Evolutionary conservation across 2,329 filamentous ascomycete species (phyloP).

Genomic region (Fusarium keratoplasticum): DNA sequence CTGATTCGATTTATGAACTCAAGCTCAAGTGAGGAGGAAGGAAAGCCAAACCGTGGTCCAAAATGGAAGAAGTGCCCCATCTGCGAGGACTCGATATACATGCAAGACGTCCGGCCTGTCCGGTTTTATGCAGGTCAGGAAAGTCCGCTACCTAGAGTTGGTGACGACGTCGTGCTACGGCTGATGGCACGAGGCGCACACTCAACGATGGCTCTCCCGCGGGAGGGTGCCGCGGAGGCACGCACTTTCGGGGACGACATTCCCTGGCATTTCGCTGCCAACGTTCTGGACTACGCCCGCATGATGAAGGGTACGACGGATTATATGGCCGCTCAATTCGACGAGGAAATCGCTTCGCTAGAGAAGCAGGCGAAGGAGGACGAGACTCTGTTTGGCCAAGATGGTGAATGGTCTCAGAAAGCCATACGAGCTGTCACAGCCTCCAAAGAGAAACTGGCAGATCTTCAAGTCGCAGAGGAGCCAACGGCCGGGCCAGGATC

Average conservation of each 20-base stretch:
- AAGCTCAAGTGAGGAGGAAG: slow-evolving; percentile 76
- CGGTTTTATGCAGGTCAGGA: slow-evolving; percentile 94
- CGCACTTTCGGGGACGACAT: slow-evolving; percentile 79
- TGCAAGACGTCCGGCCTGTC: slow-evolving; percentile 89
- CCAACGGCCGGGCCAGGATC: slow-evolving; percentile 27
- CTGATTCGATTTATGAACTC: slow-evolving; percentile 96
- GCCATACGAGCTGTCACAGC: slow-evolving; percentile 80
- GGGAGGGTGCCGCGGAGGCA: slow-evolving; percentile 79
- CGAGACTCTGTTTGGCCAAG: slow-evolving; percentile 89
- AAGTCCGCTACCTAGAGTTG: slow-evolving; percentile 80
- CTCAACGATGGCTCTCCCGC: slow-evolving; percentile 88
- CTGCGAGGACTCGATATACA: slow-evolving; percentile 92
- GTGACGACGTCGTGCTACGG: slow-evolving; percentile 89
- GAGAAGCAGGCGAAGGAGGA: slow-evolving; percentile 86
- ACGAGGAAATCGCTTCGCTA: slow-evolving; percentile 81
- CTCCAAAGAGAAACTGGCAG: slow-evolving; percentile 77
- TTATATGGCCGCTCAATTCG: slow-evolving; percentile 86
- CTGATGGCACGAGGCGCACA: slow-evolving; percentile 84
- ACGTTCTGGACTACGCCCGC: slow-evolving; percentile 92
- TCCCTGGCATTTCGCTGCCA: slow-evolving; percentile 94
- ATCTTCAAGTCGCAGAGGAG: slow-evolving; percentile 50
- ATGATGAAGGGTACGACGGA: slow-evolving; percentile 94
- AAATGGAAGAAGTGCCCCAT: slow-evolving; percentile 97
- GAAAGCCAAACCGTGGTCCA: slow-evolving; percentile 73
- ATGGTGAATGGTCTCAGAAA: slow-evolving; percentile 91